Evolutionary conservation across 768 basidiomycete genomes (phyloP).

Genomic region (Trametes maxima): DNA sequence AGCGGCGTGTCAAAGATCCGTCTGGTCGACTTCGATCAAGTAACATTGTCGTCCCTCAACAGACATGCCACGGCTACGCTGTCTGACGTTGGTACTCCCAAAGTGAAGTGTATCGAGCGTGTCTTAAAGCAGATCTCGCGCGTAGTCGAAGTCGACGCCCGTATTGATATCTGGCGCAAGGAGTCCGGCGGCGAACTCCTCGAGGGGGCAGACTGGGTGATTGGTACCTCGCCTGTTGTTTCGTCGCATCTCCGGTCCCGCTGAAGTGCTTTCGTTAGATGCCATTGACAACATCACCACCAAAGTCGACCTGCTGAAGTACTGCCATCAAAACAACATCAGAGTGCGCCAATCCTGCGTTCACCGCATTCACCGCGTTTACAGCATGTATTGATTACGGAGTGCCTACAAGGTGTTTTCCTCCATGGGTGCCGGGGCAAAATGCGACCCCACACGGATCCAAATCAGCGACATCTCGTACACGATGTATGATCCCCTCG

Average conservation of each 20-base stretch:
- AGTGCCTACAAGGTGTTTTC: constrained; percentile 71
- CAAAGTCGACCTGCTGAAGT: constrained; percentile 90
- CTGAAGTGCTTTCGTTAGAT: constrained; percentile 48
- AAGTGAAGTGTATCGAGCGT: constrained; percentile 77
- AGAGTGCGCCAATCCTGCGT: constrained; percentile 51
- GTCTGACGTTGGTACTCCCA: constrained; percentile 92
- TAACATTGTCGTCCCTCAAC: constrained; percentile 93
- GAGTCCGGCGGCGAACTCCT: constrained; percentile 75
- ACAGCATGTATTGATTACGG: background rate
- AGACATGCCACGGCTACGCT: constrained; percentile 89
- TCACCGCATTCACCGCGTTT: background rate
- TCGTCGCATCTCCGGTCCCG: constrained; percentile 24
- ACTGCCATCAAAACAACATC: constrained; percentile 79
- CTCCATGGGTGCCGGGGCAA: constrained; percentile 96
- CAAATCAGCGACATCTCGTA: constrained; percentile 94
- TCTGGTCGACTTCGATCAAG: constrained; percentile 94
- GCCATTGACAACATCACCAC: constrained; percentile 98
- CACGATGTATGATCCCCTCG: constrained; percentile 94
- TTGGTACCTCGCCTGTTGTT: constrained; percentile 50
- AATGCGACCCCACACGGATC: constrained; percentile 91
- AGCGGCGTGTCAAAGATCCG: constrained; percentile 79
- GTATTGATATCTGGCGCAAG: constrained; percentile 85
- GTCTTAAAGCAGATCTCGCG: constrained; percentile 71
- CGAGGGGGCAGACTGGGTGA: constrained; percentile 90
- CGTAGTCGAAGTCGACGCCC: constrained; percentile 86